These are phyloP conservation scores for Flaveria robusta DNA, from an alignment of 129 eudicot genomes.

Conservation along the genomic window DNA sequence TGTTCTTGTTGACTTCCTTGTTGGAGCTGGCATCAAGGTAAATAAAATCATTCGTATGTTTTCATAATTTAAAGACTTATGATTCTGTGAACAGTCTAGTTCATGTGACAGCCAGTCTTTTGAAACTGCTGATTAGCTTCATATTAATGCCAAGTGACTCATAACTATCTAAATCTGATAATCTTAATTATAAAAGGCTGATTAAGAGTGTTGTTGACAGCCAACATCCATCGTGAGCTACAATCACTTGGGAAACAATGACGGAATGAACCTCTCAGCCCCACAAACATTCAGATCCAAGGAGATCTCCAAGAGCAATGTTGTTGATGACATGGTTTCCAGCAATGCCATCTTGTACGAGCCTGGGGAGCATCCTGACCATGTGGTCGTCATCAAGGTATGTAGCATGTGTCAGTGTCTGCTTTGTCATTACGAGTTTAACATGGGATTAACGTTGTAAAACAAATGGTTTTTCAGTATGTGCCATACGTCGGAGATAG, in stretches of 20 bases:
- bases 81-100: background rate
- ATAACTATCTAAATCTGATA: background rate
- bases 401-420: too few relatives aligned
- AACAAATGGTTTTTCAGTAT: constrained; percentile 44
- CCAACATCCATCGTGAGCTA: constrained; percentile 99
- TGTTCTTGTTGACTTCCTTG: constrained; percentile 97
- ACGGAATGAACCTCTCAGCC: constrained; percentile 97
- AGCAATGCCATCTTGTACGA: constrained; percentile 91
- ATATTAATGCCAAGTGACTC: background rate
- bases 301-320: constrained; percentile 96
- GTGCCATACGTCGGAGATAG: constrained; percentile 96
- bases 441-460: background rate
- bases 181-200: background rate
- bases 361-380: constrained; percentile 99
- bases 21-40: constrained; percentile 99
- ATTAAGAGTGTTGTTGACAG: constrained; percentile 32
- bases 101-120: background rate
- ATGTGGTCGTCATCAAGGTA: constrained; percentile 98
- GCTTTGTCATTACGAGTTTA: background rate
- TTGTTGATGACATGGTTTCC: constrained; percentile 97
- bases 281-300: constrained; percentile 98
- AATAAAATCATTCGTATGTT: background rate
- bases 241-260: constrained; percentile 97
- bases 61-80: background rate
- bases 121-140: too few relatives aligned